Base-by-base conservation (phyloP, 1,284 basidiomycete genomes). In the Cryptococcus wingfieldii region DNA sequence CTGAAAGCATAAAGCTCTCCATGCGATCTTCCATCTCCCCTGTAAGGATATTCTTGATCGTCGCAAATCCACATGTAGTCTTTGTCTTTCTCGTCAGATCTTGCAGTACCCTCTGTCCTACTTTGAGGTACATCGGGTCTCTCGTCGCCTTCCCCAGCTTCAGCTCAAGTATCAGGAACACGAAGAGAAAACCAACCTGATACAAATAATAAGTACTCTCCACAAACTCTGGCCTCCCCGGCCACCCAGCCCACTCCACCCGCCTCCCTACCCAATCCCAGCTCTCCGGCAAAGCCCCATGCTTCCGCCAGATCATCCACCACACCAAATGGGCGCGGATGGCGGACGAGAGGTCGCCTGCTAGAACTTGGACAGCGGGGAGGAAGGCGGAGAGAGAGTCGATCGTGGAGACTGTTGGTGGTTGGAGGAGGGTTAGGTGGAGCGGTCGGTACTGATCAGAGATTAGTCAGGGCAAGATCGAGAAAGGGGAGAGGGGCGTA, bases 191-290 rank as follows among this genome's bases (percentile, higher is more conserved):
- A 77, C 84, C 63, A 66, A 89, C 90, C 51, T 88, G 82, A 69
- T 96, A 94, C 10, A 97, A 80, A 76, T 94, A 95, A 83, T 92
- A 94, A 3, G 90, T 97, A 25, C 88, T 91, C 76, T 96, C 92
- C 56, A 94, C 83, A 65, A 94, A 92, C 75, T 96, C 92, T 80
- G 74, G 91, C 56, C 91, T 81, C 53, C 93, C 79, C 9, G 91
- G 91, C 67, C 91, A 95, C 61, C 89, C 88, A 55, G 84, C 79
- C 59, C 88, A 86, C 4, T 88, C 90, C 12, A 88, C 86, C 59
- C 81, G 77, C 65, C 83, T 84, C 61, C 80, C 85, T 62, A 83
- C 83, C 71, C 87, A 88, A 67, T 90, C 88, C 80, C 88, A 97
- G 23, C 91, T 84, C 77, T 97, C 93, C 7, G 93, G 93, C 48